Conservation (phyloP, 148 eudicot genomes). For the Tetragonia tetragonoides region DNA sequence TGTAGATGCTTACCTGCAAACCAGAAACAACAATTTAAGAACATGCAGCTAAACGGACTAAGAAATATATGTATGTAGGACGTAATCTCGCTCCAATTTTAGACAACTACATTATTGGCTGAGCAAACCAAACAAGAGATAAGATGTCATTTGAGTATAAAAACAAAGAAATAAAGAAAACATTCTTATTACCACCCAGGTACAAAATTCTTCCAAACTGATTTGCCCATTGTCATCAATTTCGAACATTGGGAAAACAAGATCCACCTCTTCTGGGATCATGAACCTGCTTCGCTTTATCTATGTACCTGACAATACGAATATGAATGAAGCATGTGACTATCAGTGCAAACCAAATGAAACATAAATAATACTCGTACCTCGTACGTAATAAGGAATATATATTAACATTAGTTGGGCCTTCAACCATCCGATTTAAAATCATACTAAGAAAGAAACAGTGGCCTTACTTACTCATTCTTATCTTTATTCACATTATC, state of each 20-base stretch:
- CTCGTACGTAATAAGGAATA: neutral
- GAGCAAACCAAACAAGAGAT: no score
- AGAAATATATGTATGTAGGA: no score
- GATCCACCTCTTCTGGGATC: conserved; percentile 72
- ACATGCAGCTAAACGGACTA: no score
- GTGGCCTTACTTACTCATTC: conserved; percentile 30
- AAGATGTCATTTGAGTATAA: neutral
- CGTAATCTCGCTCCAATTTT: no score
- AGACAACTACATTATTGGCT: no score
- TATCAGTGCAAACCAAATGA: neutral
- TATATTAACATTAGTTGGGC: no score
- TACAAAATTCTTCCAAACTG: conserved; percentile 46
- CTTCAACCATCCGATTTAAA: neutral
- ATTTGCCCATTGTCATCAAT: conserved; percentile 56
- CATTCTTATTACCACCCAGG: conserved; percentile 79
- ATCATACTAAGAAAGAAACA: neutral
- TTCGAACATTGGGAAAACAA: conserved; percentile 52
- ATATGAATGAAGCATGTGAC: neutral
- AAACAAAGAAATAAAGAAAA: conserved; percentile 3
- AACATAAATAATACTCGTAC: neutral
- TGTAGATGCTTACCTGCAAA: conserved; percentile 62
- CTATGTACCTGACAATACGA: conserved; percentile 46
- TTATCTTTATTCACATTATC: conserved; percentile 45
- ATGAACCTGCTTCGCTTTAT: conserved; percentile 51
- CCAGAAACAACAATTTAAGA: conserved; percentile 1